These are phyloP conservation scores for Microbotryomycetes sp. DNA, from an alignment of 1,284 basidiomycete species.

Conservation along the genomic window DNA sequence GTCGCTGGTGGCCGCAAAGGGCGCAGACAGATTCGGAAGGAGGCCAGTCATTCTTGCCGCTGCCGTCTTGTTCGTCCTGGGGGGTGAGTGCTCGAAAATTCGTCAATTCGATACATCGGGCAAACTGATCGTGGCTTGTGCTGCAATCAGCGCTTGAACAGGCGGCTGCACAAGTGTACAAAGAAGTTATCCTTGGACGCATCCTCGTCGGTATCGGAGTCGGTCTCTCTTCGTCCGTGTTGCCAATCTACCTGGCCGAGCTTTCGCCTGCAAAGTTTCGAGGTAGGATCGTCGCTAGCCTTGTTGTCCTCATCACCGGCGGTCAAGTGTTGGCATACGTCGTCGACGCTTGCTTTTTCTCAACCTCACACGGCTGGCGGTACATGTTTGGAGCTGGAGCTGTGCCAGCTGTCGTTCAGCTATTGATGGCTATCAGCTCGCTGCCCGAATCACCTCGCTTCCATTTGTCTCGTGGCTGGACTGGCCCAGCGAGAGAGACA, in stretches of 20 bases:
- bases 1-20: conserved; percentile 9
- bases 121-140: not conserved
- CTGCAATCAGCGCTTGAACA: conserved; percentile 39
- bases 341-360: conserved; percentile 37
- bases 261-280: conserved; percentile 41
- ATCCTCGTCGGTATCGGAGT: conserved; percentile 43
- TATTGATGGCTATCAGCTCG: conserved; percentile 51
- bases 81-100: not conserved
- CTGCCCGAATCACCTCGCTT: conserved; percentile 72
- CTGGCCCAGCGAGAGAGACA: conserved; percentile 48
- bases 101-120: too few species aligned
- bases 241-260: conserved; percentile 43
- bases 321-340: conserved; percentile 38
- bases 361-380: conserved; percentile 39
- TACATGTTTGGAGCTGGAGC: conserved; percentile 43
- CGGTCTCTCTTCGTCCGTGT: conserved; percentile 39
- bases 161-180: conserved; percentile 32
- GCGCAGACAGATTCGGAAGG: conserved; percentile 41
- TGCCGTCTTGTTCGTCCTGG: conserved; percentile 32
- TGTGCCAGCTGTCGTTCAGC: conserved; percentile 47
- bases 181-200: conserved; percentile 39
- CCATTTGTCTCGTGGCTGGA: conserved; percentile 51
- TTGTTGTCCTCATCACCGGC: conserved; percentile 33
- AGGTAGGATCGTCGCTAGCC: conserved; percentile 42
- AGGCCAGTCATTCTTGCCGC: conserved; percentile 39